Evolutionary conservation across 192 early-diverging fungal species (phyloP).

Genomic region (Linnemannia zychae): DNA sequence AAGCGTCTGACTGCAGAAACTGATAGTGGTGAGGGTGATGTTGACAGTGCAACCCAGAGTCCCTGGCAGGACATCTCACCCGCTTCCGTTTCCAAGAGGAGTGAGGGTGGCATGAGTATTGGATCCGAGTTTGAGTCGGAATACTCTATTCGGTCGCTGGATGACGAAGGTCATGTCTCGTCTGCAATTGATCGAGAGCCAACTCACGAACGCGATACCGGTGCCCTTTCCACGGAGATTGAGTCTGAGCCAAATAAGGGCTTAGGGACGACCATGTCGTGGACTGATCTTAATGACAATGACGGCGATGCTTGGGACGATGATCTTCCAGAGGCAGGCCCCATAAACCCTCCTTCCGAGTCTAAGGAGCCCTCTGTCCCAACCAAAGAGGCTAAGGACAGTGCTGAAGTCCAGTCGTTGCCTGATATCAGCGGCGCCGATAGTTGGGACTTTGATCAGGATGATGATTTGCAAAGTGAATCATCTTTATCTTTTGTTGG

Average conservation of each 20-base stretch:
- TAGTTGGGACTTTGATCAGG: conserved; percentile 50
- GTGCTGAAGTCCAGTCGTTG: background rate
- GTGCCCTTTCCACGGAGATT: background rate
- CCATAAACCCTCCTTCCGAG: too few species aligned
- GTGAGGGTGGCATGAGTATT: conserved; percentile 45
- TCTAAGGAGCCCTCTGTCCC: background rate
- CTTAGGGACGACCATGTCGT: conserved; percentile 28
- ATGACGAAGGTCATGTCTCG: conserved; percentile 27
- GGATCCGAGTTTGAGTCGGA: conserved; percentile 48
- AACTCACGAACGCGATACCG: conserved; percentile 3
- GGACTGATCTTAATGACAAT: conserved; percentile 33
- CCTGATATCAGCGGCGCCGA: conserved; percentile 47
- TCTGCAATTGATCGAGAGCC: background rate
- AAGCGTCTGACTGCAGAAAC: background rate
- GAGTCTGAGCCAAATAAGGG: background rate
- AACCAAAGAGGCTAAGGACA: background rate
- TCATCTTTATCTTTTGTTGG: background rate
- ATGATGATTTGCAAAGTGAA: conserved; percentile 14
- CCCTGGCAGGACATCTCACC: conserved; percentile 54
- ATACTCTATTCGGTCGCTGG: conserved; percentile 41
- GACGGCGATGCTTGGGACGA: conserved; percentile 23
- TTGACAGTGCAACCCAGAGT: conserved; percentile 27
- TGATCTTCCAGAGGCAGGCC: background rate
- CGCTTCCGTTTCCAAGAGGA: conserved; percentile 41
- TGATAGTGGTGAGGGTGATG: conserved; percentile 35